These are phyloP conservation scores for Mediolabrus comicus DNA, from an alignment of 108 stramenopile species.

Conservation along the genomic window DNA sequence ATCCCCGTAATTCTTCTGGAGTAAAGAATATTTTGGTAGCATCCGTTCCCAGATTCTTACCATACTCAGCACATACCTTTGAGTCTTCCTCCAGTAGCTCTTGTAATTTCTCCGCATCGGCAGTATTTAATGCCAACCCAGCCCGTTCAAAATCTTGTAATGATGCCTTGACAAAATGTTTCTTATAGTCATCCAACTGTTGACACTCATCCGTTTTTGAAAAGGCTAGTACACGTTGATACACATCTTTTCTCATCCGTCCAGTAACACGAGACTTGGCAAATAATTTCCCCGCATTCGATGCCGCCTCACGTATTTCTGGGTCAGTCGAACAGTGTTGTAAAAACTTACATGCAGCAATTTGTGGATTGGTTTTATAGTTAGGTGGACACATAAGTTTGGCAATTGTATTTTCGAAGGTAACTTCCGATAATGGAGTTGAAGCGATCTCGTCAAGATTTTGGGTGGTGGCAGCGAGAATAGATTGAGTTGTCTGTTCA, in stretches of 20 bases:
- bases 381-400: slow-evolving; percentile 49
- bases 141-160: slow-evolving; percentile 43
- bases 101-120: slow-evolving; percentile 26
- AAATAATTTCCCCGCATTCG: slow-evolving; percentile 34
- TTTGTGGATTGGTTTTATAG: slow-evolving; percentile 50
- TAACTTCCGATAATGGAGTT: slow-evolving; percentile 19
- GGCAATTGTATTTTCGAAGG: slow-evolving; percentile 41
- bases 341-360: slow-evolving; percentile 44
- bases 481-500: slow-evolving; percentile 9
- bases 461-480: slow-evolving; percentile 15
- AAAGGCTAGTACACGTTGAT: slow-evolving; percentile 43
- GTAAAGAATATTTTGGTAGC: slow-evolving; percentile 44
- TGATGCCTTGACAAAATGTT: slow-evolving; percentile 40
- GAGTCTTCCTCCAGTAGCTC: slow-evolving; percentile 37
- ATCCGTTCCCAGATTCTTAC: slow-evolving; percentile 37
- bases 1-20: slow-evolving; percentile 39
- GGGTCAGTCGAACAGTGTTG: slow-evolving; percentile 48
- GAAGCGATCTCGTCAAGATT: slow-evolving; percentile 44
- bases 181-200: slow-evolving; percentile 14
- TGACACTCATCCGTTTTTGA: slow-evolving; percentile 3
- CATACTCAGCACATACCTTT: slow-evolving; percentile 26
- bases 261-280: slow-evolving; percentile 26
- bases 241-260: slow-evolving; percentile 42
- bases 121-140: slow-evolving; percentile 36
- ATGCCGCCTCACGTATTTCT: slow-evolving; percentile 36